Evolutionary conservation across 1,139 yeast genomes (phyloP), one percentile per base, ranked within the genome.

Genomic region (Pichia terricola): DNA sequence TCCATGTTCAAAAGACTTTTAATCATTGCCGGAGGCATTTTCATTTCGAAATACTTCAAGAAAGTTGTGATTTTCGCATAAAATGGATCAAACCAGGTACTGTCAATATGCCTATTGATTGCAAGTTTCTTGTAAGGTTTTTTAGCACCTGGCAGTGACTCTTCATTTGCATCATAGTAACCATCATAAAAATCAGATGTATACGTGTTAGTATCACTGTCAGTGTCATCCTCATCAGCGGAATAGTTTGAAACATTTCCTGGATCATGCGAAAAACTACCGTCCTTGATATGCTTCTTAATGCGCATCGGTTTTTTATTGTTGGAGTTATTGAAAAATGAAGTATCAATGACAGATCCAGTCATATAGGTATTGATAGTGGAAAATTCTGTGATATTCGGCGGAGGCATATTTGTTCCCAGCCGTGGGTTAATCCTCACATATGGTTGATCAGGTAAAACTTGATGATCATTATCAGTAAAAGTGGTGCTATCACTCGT

Each of bases 371-470:
- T 10, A 30, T 30, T 2, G 9, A 30, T 8, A 8, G 10, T 8
- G 10, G 7, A 8, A 16, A 16, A 16, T 30, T 30, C 10, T 7
- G 10, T 8, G 10, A 30, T 30, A 30, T 30, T 10, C 7, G 32
- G 32, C 7, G 32, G 32, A 7, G 32, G 7, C 32, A 30, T 30
- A 30, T 7, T 10, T 30, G 7, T 30, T 10, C 10, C 32, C 10
- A 30, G 32, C 9, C 9, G 7, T 30, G 32, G 10, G 32, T 30
- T 30, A 10, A 30, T 30, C 32, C 7, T 8, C 7, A 37, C 32
- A 37, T 37, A 37, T n/a, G 38, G 38, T 28, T 37, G 38, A 37
- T 37, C 33, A 9, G 38, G 38, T 28, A 37, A 28, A 30, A 30
- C 10, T 8, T 30, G 7, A 30, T 30, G 32, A 30, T 30, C 32